A percentile compares a stretch with the other conserved stretches of the same genome.
These are phyloP conservation scores for Euphorbia lathyris DNA, from an alignment of 345 rosid species.

Conservation along the genomic window DNA sequence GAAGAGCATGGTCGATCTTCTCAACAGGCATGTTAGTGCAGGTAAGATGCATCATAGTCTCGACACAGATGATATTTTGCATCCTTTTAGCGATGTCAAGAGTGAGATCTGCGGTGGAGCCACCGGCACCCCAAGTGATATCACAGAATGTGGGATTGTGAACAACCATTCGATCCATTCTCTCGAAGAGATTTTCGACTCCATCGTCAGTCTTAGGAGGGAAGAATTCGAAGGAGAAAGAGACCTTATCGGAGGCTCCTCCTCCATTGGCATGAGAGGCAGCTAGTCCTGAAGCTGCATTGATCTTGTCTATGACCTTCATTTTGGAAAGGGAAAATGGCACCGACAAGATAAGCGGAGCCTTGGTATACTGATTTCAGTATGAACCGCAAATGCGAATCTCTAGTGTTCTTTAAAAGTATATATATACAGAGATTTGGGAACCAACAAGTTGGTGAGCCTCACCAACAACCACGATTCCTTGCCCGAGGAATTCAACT, in stretches of 20 bases:
- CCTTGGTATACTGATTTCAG: not conserved
- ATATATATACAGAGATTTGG: slow-evolving; percentile 4
- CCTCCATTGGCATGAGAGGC: slow-evolving; percentile 5
- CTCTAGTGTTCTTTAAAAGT: not conserved
- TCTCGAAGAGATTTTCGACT: slow-evolving; percentile 90
- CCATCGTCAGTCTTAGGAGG: slow-evolving; percentile 99
- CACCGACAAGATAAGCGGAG: not conserved
- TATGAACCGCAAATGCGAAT: not conserved
- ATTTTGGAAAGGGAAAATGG: slow-evolving; percentile 24
- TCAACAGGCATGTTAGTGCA: slow-evolving; percentile 98
- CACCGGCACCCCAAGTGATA: slow-evolving; percentile 99
- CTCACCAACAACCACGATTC: slow-evolving; percentile 7
- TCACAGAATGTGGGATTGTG: slow-evolving; percentile 92
- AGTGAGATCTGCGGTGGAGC: slow-evolving; percentile 94
- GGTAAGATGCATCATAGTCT: slow-evolving; percentile 99
- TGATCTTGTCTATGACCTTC: slow-evolving; percentile 91
- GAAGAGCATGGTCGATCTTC: slow-evolving; percentile 88
- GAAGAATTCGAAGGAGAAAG: slow-evolving; percentile 97
- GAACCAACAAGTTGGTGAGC: slow-evolving; percentile 9
- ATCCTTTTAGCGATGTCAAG: slow-evolving; percentile 88
- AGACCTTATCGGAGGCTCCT: slow-evolving; percentile 32
- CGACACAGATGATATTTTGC: slow-evolving; percentile 97
- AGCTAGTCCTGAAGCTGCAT: slow-evolving; percentile 24
- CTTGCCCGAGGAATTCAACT: slow-evolving; percentile 2
- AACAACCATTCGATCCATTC: slow-evolving; percentile 92